Evolutionary conservation across 192 early-diverging fungal genomes (phyloP), one percentile per base, ranked within the genome.

Genomic region (Linnemannia elongata): DNA sequence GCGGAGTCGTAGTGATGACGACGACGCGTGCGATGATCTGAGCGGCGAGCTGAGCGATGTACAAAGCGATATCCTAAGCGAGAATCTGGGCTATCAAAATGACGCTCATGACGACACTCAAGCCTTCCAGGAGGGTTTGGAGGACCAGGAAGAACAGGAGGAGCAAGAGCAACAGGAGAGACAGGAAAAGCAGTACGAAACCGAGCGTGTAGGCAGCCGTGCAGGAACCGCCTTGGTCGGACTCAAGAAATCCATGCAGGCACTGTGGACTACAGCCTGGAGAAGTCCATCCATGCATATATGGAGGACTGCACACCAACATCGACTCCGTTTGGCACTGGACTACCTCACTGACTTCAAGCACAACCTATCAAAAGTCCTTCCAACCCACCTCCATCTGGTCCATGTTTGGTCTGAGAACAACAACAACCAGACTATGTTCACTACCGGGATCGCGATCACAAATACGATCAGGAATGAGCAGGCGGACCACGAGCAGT

Each of bases 361-460:
- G n/a, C 57, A 30, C n/a, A 9, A 60, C 30, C n/a, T 60, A 2
- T 60, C 57, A 27, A 60, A 27, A n/a, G 7, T 27, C 6, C n/a
- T 60, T 6, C 57, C 57, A 60, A 27, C 24, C 8, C 57, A 60
- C n/a, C 57, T 60, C n/a, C 57, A 60, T n/a, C n/a, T 60, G n/a
- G 57, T 60, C 57, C 57, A 60, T 60, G 57, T 60, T 30, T 60
- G 57, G 57, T 60, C 57, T 7, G 57, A 60, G n/a, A n/a, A n/a
- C n/a, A n/a, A n/a, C n/a, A 30, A 60, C 57, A 27, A 60, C 18
- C 24, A 60, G n/a, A 3, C 57, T 27, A 24, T 60, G 57, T 60
- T 60, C 57, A 60, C 57, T 27, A 60, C 57, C n/a, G 57, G 57
- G n/a, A 60, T 60, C n/a, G 57, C 57, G n/a, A 60, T 60, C n/a